A percentile compares a stretch with the other conserved stretches of the same genome.
These are phyloP conservation scores for Globisporangium emineosum DNA, from an alignment of 352 stramenopile species.

Conservation along the genomic window DNA sequence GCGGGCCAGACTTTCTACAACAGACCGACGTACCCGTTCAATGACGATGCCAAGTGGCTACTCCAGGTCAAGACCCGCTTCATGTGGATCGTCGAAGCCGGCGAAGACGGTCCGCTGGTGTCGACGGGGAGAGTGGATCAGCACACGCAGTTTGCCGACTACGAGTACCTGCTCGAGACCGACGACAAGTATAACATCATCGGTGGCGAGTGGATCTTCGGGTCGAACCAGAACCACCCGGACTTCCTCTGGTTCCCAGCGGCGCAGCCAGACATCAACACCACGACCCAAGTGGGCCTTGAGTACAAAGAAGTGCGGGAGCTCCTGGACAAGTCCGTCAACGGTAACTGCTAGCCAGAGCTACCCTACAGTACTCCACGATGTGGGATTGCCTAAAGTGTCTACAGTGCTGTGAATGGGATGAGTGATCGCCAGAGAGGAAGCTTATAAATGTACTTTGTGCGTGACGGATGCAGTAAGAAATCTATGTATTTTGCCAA, in stretches of 20 bases:
- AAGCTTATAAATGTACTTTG: constrained; percentile 4
- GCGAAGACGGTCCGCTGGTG: constrained; percentile 49
- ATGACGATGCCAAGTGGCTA: constrained; percentile 48
- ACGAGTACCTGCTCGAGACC: constrained; percentile 70
- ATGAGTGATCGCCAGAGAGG: background rate
- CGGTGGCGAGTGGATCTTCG: constrained; percentile 63
- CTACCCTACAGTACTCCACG: background rate
- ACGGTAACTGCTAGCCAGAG: constrained; percentile 19
- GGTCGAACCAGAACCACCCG: constrained; percentile 49
- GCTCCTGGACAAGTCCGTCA: constrained; percentile 35
- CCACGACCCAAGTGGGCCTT: constrained; percentile 40
- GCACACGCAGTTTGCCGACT: constrained; percentile 52
- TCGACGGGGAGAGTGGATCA: constrained; percentile 39
- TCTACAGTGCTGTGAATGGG: background rate
- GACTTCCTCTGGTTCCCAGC: constrained; percentile 76
- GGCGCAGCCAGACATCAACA: constrained; percentile 30
- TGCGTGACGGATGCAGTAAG: constrained; percentile 11
- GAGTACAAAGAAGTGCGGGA: constrained; percentile 47
- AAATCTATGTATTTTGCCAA: constrained; percentile 13
- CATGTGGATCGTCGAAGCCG: constrained; percentile 55
- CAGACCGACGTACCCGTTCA: constrained; percentile 56
- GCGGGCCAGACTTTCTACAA: constrained; percentile 48
- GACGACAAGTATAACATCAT: constrained; percentile 62
- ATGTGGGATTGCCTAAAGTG: background rate
- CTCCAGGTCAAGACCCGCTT: constrained; percentile 56